Conservation (phyloP, 1,139 yeast genomes). For the Candida tunisiensis region DNA sequence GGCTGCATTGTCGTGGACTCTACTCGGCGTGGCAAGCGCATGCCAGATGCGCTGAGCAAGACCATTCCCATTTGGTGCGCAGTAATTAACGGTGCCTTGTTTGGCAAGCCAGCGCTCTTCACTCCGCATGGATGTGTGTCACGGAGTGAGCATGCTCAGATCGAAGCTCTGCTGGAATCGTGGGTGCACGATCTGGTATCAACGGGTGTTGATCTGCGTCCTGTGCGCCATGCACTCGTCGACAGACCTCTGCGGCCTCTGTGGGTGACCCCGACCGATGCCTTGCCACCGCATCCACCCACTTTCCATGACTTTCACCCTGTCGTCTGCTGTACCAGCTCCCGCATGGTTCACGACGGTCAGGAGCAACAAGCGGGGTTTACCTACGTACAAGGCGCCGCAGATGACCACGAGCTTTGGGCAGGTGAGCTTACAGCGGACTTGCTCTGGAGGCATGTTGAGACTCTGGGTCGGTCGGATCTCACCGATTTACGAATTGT, state of each 20-base stretch:
- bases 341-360: slow-evolving; percentile 42
- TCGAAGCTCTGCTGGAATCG: slow-evolving; percentile 28
- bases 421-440: slow-evolving; percentile 36
- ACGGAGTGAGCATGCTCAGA: slow-evolving; percentile 37
- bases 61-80: slow-evolving; percentile 91
- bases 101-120: slow-evolving; percentile 21
- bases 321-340: slow-evolving; percentile 45
- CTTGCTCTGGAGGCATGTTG: slow-evolving; percentile 34
- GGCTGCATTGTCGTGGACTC: slow-evolving; percentile 61
- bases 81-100: slow-evolving; percentile 41
- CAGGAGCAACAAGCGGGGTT: slow-evolving; percentile 27
- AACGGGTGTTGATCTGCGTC: too few relatives aligned
- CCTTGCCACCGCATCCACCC: slow-evolving; percentile 16
- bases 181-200: slow-evolving; percentile 31
- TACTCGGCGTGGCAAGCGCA: slow-evolving; percentile 64
- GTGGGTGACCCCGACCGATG: slow-evolving; percentile 52
- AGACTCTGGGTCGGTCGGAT: too few relatives aligned
- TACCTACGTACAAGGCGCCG: slow-evolving; percentile 77
- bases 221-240: too few relatives aligned
- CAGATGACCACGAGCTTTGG: slow-evolving; percentile 90
- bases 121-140: slow-evolving; percentile 43
- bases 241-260: slow-evolving; percentile 42
- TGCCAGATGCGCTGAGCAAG: slow-evolving; percentile 78
- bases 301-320: slow-evolving; percentile 21
- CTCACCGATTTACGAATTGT: too few relatives aligned